Evolutionary conservation across 1,139 yeast species (phyloP), one percentile per base, ranked within the genome.

Genomic region (Nakaseomyces sp.): DNA sequence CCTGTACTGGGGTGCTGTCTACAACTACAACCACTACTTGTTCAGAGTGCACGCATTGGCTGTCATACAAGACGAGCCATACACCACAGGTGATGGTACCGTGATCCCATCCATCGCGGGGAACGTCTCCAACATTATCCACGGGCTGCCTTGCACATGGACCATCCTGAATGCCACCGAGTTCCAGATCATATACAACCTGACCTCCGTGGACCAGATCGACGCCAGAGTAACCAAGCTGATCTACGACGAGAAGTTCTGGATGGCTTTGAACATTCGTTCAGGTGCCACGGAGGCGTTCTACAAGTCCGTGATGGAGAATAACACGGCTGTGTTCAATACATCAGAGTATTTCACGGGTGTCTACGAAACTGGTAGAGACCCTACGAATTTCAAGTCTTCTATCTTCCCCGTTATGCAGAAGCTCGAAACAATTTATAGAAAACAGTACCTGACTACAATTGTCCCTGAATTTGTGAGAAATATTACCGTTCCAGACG

Each of bases 291-390:
- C 83, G 2, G 50, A 52, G 24, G 47, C 55, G n/a, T 52, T 76
- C 15, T 61, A 61, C 40, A 50, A 63, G 5, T 67, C 74, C 2
- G 54, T 74, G 37, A 52, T 55, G 3, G 50, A 49, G n/a, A 57
- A 54, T 15, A 54, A 61, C 42, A 22, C 41, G 6, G 13, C 30
- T 17, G 45, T 48, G 10, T 61, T 56, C 37, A 45, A 44, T 41
- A 54, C 44, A 43, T 50, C 49, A 2, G 28, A 45, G 1, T 52
- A 56, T n/a, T 59, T 72, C 15, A 59, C 61, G 18, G 57, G 61
- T 8, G 55, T 68, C 35, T 78, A 70, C 54, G 79, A 75, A 56
- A 65, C 75, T 1, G 81, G 76, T 3, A 63, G 80, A 47, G 82
- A 78, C 53, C 67, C 68, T 40, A 60, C 67, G 3, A 69, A 73